Evolutionary conservation across 306 rosid genomes (phyloP).

Genomic region (Luffa acutangula): DNA sequence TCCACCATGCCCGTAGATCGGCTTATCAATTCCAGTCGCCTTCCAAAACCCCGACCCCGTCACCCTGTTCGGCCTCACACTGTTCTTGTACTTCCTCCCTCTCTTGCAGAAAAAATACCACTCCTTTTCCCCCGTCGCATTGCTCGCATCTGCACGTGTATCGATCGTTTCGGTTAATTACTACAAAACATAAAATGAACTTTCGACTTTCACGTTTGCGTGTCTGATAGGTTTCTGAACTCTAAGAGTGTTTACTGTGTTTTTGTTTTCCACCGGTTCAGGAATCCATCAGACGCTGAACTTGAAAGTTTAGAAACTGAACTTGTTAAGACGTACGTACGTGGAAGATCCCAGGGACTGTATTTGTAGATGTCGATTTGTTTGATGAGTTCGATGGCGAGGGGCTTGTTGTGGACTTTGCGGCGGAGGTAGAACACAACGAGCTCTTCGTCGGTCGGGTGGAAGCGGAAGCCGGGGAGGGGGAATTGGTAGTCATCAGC

Average conservation of each 20-base stretch:
- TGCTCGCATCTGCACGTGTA: constrained; percentile 12
- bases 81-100: constrained; percentile 30
- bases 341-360: constrained; percentile 55
- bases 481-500: constrained; percentile 1
- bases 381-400: constrained; percentile 59
- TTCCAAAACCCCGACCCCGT: constrained; percentile 31
- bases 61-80: constrained; percentile 29
- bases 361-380: constrained; percentile 63
- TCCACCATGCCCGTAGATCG: constrained; percentile 23
- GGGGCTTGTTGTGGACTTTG: constrained; percentile 54
- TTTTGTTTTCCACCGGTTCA: too few species aligned
- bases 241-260: too few species aligned
- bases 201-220: too few species aligned
- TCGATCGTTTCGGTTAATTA: too few species aligned
- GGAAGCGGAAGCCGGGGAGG: constrained; percentile 88
- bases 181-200: too few species aligned
- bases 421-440: constrained; percentile 70
- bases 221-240: too few species aligned
- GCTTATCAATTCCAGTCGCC: constrained; percentile 31
- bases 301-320: too few species aligned
- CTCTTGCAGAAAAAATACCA: constrained; percentile 30
- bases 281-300: too few species aligned
- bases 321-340: constrained; percentile 22
- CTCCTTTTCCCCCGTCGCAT: constrained; percentile 21
- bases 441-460: constrained; percentile 92